These are phyloP conservation scores for Cystobasidiaceae sp. DNA, from an alignment of 1,284 basidiomycete species.

Conservation along the genomic window DNA sequence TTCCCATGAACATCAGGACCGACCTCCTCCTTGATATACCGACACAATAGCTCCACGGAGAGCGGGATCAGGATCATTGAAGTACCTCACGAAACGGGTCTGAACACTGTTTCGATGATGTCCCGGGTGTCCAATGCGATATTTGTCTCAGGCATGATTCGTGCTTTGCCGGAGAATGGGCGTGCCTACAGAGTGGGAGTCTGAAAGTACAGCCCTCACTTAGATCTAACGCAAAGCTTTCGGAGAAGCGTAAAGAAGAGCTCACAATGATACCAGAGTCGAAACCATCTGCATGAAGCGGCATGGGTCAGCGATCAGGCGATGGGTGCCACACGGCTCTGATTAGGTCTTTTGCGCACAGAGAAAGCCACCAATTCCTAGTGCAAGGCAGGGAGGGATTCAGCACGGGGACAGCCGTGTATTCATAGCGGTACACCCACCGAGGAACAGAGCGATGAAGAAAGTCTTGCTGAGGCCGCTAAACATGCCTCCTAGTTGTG, in stretches of 20 bases:
- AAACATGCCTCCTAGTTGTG: constrained; percentile 1
- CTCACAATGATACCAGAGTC: constrained; percentile 25
- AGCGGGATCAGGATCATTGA: background rate
- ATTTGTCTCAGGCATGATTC: no score
- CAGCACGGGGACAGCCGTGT: background rate
- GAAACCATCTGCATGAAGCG: constrained; percentile 8
- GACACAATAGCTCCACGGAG: constrained; percentile 18
- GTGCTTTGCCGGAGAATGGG: background rate
- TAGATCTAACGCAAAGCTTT: background rate
- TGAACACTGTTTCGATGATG: constrained; percentile 5
- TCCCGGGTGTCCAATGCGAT: no score
- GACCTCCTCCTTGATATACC: constrained; percentile 19
- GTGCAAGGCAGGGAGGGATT: no score
- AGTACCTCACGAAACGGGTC: background rate
- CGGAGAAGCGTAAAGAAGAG: background rate
- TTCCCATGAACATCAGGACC: background rate
- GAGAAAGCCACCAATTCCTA: constrained; percentile 17
- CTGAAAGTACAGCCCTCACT: background rate
- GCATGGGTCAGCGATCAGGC: background rate
- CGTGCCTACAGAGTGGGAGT: background rate
- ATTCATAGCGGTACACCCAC: background rate
- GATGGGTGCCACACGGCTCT: background rate
- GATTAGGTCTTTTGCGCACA: no score
- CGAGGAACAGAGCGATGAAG: constrained; percentile 16
- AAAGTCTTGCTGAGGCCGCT: constrained; percentile 17